phyloP scores from a whole-genome alignment of 2,329 filamentous ascomycete genomes.

The Sordariomycetes sp. region DNA sequence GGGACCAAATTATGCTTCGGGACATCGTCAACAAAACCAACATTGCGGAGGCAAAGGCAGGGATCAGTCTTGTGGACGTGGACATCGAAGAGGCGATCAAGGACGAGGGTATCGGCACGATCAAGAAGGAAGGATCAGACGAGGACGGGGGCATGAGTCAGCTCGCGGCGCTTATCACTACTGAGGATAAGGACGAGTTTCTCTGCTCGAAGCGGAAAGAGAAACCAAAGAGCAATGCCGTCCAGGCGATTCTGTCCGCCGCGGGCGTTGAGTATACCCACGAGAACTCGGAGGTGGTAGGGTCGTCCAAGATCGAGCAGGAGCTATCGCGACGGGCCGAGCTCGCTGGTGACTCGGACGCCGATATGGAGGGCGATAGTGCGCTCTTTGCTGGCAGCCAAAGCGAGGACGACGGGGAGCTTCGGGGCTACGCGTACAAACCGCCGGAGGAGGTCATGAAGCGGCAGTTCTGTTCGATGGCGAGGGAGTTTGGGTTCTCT shows the following conservation, averaged over 20 bases:
- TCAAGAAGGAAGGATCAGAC: conserved; percentile 24
- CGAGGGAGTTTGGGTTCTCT: conserved; percentile 60
- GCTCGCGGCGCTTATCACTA: conserved; percentile 42
- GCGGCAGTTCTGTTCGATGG: conserved; percentile 88
- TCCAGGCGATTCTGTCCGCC: conserved; percentile 77
- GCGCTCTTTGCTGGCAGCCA: conserved; percentile 44
- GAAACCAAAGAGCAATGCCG: conserved; percentile 50
- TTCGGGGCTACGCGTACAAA: conserved; percentile 39
- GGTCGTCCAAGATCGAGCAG: conserved; percentile 83
- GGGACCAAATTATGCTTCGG: conserved; percentile 67
- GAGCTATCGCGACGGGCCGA: conserved; percentile 67
- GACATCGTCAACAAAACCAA: conserved; percentile 99
- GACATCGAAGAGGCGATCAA: conserved; percentile 50
- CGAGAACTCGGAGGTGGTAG: conserved; percentile 90
- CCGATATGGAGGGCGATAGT: conserved; percentile 33
- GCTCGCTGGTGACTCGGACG: conserved; percentile 32
- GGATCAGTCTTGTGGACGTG: conserved; percentile 66
- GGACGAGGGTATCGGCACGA: conserved; percentile 30
- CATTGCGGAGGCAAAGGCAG: conserved; percentile 80
- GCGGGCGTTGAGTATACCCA: conserved; percentile 93
- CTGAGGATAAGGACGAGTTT: conserved; percentile 29
- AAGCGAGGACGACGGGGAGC: conserved; percentile 14
- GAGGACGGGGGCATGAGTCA: conserved; percentile 59
- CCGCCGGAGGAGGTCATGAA: conserved; percentile 62
- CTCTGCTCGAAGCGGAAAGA: conserved; percentile 19